These are phyloP conservation scores for Lachancea meyersii DNA, from an alignment of 805 yeast genomes.

Conservation along the genomic window DNA sequence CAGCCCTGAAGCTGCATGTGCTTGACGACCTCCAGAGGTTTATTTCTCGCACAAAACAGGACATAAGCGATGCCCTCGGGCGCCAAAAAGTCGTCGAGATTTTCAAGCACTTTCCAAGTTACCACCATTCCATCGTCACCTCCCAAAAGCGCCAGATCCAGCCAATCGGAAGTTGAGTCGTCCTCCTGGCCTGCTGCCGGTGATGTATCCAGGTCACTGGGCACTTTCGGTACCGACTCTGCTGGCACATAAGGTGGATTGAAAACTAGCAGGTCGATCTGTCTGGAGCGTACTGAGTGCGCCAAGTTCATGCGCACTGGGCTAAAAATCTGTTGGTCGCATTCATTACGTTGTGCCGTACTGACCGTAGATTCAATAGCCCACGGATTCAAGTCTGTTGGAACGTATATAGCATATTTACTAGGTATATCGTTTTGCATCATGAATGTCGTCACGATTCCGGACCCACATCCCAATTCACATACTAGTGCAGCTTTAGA, in stretches of 20 bases:
- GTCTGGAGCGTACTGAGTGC: constrained; percentile 37
- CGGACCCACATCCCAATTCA: constrained; percentile 92
- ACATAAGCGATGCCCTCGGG: constrained; percentile 73
- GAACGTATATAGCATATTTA: constrained; percentile 43
- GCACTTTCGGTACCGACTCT: constrained; percentile 59
- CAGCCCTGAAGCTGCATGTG: constrained; percentile 48
- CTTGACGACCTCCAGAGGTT: constrained; percentile 56
- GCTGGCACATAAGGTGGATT: constrained; percentile 98
- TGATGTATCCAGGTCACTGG: constrained; percentile 25
- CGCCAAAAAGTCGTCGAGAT: constrained; percentile 48
- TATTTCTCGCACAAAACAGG: constrained; percentile 84
- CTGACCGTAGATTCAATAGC: constrained; percentile 52
- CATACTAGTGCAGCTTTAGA: constrained; percentile 40
- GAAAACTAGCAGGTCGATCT: constrained; percentile 71
- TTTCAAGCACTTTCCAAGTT: constrained; percentile 57
- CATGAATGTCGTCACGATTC: constrained; percentile 76
- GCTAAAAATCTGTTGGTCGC: constrained; percentile 35
- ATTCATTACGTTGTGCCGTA: constrained; percentile 39
- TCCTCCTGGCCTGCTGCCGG: constrained; percentile 35
- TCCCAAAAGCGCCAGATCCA: constrained; percentile 85
- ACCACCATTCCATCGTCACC: constrained; percentile 88
- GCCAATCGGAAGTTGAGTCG: constrained; percentile 46
- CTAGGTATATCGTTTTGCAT: constrained; percentile 42
- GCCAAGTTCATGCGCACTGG: constrained; percentile 54
- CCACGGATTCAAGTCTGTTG: constrained; percentile 77